Percentiles rank a stretch among this genome's conserved stretches.
Conservation (phyloP, 345 rosid species). For the Gossypium anomalum region DNA sequence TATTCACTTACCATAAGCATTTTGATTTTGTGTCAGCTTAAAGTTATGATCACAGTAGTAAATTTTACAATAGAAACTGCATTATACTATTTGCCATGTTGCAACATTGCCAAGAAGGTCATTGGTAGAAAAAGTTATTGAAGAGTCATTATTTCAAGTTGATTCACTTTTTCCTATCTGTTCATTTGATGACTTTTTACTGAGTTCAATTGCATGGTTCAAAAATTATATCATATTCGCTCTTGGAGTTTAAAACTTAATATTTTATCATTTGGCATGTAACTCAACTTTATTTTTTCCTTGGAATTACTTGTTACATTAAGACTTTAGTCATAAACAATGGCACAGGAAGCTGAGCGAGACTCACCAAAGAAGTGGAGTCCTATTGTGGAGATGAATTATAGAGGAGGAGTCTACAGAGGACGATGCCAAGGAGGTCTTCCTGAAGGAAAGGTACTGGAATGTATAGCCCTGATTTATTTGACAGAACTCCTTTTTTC, state of each 20-base stretch:
- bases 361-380: conserved; percentile 83
- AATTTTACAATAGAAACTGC: neutral
- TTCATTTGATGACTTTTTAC: neutral
- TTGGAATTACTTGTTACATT: neutral
- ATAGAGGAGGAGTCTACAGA: conserved; percentile 80
- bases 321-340: conserved; percentile 1
- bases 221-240: neutral
- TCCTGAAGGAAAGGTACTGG: conserved; percentile 93
- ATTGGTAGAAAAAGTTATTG: neutral
- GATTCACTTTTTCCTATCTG: neutral
- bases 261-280: neutral
- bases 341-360: conserved; percentile 76
- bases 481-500: conserved; percentile 16
- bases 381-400: conserved; percentile 76
- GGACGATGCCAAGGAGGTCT: conserved; percentile 97
- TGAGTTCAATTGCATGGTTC: neutral
- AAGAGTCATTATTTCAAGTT: neutral
- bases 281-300: neutral
- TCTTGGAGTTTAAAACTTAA: neutral
- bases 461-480: neutral
- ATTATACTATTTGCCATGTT: neutral
- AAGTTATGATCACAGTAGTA: neutral
- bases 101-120: neutral
- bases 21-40: neutral
- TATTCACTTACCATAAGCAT: neutral